Base-by-base conservation (phyloP, 306 rosid genomes). In the Cercis canadensis region DNA sequence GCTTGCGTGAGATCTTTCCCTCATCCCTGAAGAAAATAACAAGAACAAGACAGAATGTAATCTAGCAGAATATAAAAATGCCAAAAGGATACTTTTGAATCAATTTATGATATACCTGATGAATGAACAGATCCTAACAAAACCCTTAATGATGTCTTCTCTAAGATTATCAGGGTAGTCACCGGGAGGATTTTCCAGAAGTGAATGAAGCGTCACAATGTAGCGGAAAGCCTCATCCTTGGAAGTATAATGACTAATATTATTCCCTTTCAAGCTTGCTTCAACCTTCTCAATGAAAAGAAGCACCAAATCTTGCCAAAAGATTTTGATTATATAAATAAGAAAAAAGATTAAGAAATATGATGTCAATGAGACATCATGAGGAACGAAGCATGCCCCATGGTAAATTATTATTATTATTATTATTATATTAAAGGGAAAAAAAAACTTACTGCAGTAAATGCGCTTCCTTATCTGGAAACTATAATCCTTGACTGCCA, bases 171-270 rank as follows among this genome's bases (percentile, higher is more conserved):
- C 75, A 54, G 90, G 83, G 73, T 87, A 87, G 82, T 90, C 97
- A 19, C 94, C 89, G 24, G 98, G 98, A 62, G 96, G 90, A 79
- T 82, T 90, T 81, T 87, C 93, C 83, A 93, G 61, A 77, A 90
- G 96, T 8, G 94, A 88, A 67, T 87, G 90, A 65, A 93, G 94
- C 5, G 97, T 87, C 70, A 88, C 54, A 63, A 89, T 83, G 80
- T 86, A 75, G 63, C 95, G 98, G 75, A 92, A 87, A 63, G 86
- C 87, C 87, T 92, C 97, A 76, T 90, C 98, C 77, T 84, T 87
- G 58, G 96, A 79, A 74, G 67, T 84, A 84, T 76, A 72, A 50
- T 80, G 80, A 72, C 69, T 66, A 59, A 67, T 87, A 70, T 60
- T 85, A 68, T 82, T 81, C 77, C 79, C 96, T 57, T 67, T 47